These are phyloP conservation scores for Powellomyces hirtus DNA, from an alignment of 192 early-diverging fungal genomes.

Conservation along the genomic window DNA sequence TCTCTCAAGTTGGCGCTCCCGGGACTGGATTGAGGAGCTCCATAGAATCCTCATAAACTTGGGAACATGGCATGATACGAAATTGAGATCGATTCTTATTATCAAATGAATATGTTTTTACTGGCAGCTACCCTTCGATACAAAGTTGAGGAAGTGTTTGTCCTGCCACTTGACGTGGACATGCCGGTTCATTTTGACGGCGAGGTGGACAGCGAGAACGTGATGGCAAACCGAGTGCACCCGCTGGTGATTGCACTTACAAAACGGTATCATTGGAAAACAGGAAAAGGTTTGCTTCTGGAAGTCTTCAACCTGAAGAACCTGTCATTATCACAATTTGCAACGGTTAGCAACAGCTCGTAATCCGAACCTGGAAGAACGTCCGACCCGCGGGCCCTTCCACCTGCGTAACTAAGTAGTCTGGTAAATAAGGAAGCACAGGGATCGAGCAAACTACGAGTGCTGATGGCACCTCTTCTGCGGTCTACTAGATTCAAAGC, in stretches of 20 bases:
- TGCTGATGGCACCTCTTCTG: no score
- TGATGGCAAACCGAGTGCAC: conserved; percentile 2
- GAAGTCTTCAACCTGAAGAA: not conserved
- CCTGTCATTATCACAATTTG: not conserved
- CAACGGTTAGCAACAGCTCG: not conserved
- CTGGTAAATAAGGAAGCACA: not conserved
- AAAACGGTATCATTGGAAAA: not conserved
- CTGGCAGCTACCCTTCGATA: not conserved
- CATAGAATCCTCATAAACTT: no score
- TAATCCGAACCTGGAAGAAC: not conserved
- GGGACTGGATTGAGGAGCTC: conserved; percentile 61
- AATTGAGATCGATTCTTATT: no score
- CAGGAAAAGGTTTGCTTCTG: not conserved
- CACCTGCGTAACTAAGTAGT: not conserved
- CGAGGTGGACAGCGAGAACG: conserved; percentile 18
- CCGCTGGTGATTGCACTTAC: conserved; percentile 3
- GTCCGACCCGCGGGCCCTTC: not conserved
- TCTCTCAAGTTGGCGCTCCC: conserved; percentile 78
- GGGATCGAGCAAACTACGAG: not conserved
- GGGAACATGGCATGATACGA: no score
- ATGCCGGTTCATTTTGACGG: not conserved
- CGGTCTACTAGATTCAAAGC: no score
- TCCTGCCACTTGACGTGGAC: not conserved
- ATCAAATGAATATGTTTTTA: not conserved
- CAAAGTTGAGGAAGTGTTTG: conserved; percentile 8